These are phyloP conservation scores for Dictyostelium citrinum DNA, from an alignment of 78 protist genomes.

Conservation along the genomic window DNA sequence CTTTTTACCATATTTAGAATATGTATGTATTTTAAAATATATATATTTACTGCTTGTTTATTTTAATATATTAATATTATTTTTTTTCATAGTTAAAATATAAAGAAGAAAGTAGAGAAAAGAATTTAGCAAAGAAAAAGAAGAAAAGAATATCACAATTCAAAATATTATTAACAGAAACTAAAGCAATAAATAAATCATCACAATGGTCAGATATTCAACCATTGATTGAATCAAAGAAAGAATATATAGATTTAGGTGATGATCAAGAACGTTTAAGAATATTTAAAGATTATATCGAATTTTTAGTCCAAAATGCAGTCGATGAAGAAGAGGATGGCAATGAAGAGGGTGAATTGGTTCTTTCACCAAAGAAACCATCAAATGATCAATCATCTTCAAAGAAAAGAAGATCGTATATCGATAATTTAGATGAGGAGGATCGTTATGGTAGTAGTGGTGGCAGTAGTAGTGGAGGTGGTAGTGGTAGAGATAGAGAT, in stretches of 20 bases:
- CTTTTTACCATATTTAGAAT: constrained; percentile 33
- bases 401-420: background rate
- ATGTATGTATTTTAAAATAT: constrained; percentile 47
- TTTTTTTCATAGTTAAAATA: background rate
- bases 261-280: constrained; percentile 23
- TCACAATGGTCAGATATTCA: constrained; percentile 35
- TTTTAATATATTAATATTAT: background rate
- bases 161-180: constrained; percentile 20
- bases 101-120: constrained; percentile 55
- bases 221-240: background rate
- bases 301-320: constrained; percentile 6
- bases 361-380: background rate
- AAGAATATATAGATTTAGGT: constrained; percentile 12
- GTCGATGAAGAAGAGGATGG: constrained; percentile 22
- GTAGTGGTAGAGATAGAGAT: background rate
- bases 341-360: constrained; percentile 54
- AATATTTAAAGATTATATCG: constrained; percentile 21
- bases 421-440: background rate
- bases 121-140: constrained; percentile 18
- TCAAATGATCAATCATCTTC: background rate
- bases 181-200: constrained; percentile 15
- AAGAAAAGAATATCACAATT: constrained; percentile 34
- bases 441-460: background rate
- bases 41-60: too few species aligned
- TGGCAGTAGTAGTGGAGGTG: background rate